Evolutionary conservation across 73 alveolate species (phyloP), one percentile per base, ranked within the genome.

Genomic region (Tetrahymena malaccensis): DNA sequence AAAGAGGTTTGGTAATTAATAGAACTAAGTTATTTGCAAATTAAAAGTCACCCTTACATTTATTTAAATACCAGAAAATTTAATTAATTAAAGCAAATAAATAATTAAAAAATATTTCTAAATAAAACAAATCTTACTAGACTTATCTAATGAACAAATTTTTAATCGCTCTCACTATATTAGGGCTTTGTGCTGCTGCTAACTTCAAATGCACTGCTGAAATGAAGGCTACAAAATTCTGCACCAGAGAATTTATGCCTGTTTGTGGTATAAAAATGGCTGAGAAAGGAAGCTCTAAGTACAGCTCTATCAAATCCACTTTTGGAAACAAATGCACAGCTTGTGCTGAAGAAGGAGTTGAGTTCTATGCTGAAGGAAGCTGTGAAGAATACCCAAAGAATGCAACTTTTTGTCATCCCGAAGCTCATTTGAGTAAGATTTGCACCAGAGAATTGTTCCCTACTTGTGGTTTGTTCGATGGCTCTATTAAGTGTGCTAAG

Each of bases 391-490:
- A 70, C 31, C 89, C 89, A 7, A 70, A 70, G 17, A n/a, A n/a
- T 22, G 89, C 89, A 3, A 22, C 35, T 27, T 70, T 70, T 33
- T 70, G 89, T 40, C 89, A 70, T n/a, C 89, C 89, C 1, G 89
- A 70, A 19, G 34, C 89, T 70, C 37, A 31, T 33, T 31, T 19
- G 40, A n/a, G 31, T 11, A 70, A 70, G 31, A n/a, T 15, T 1
- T 70, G 89, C 37, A 27, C 89, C 19, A 70, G 37, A 70, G 43
- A 70, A 70, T 94, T 11, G 58, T 83, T 83, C 85, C 96, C 96
- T 9, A 35, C 85, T 35, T 94, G 96, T 58, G 96, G 96, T 34
- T 35, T 94, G 31, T 94, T 94, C 31, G 57, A 22, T 22, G 10
- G 31, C 34, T 55, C 83, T 35, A 55, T 56, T 70, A 38, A 35